Base-by-base conservation (phyloP, 805 yeast species). In the Torulaspora microellipsoides region DNA sequence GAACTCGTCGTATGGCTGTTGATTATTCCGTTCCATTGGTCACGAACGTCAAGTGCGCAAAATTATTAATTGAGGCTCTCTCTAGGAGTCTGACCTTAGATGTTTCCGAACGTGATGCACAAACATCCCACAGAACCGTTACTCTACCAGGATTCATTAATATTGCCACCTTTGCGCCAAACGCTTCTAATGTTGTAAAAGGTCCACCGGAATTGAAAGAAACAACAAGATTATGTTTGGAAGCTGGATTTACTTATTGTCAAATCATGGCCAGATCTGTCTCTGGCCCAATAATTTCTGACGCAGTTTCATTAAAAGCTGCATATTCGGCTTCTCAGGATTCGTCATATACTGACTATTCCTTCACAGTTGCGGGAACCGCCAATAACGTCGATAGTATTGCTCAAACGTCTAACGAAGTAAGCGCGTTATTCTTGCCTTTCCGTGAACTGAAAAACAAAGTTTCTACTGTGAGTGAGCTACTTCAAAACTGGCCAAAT, bases 1-100 rank as follows among this genome's bases (percentile, higher is more conserved):
- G 80, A 68, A 87, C 98, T 36, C 95, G 99, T 77, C 93, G 99
- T 76, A 86, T 93, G 98, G 99, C 99, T 55, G 97, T 93, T 54
- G 99, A 93, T 70, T 95, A 86, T 67, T 90, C 97, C 40, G 89
- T 93, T 64, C 99, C 99, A 40, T 76, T 93, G 66, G 96, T 93
- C 39, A 93, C 99, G 53, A 93, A 93, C 64, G 98, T 93, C 55
- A 93, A 93, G 71, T 83, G 90, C 75, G 99, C 99, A 50, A 93
- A 93, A 71, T 74, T 93, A 54, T 75, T 93, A 68, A 82, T 93
- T 54, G 98, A 93, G 72, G 98, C 99, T n/a, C 67, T 89, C 53
- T 76, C 91, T 31, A 76, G 93, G 72, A 71, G 80, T 59, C 52
- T 68, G 51, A 49, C 72, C n/a, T 71, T 89, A 54, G 85, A 83